Percentiles rank a stretch among this genome's conserved stretches.
Evolutionary conservation across 257 asterid species (phyloP).

Genomic region (Voacanga thouarsii): DNA sequence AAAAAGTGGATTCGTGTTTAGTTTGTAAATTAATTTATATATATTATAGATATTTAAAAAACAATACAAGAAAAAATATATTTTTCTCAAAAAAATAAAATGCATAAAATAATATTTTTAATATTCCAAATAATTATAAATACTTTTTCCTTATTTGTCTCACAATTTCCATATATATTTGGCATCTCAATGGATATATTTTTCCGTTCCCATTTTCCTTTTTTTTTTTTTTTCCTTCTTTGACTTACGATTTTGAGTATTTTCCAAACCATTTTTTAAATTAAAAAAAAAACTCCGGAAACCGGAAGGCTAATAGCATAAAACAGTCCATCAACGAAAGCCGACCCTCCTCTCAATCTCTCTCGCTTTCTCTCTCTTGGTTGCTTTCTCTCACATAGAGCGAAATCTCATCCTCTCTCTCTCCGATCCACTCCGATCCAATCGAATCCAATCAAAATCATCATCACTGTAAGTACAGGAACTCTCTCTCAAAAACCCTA

Average conservation of each 20-base stretch:
- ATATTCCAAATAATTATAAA: neutral
- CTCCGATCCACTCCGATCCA: conserved; percentile 39
- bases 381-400: conserved; percentile 16
- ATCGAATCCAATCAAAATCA: conserved; percentile 38
- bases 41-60: too few species aligned
- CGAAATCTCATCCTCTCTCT: conserved; percentile 34
- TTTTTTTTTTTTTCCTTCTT: neutral
- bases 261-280: too few species aligned
- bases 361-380: conserved; percentile 31
- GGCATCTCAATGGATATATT: neutral
- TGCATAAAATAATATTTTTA: neutral
- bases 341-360: conserved; percentile 28
- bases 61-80: too few species aligned
- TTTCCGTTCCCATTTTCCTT: neutral
- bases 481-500: conserved; percentile 15
- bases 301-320: neutral
- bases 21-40: too few species aligned
- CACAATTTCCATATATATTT: neutral
- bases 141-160: neutral
- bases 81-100: neutral
- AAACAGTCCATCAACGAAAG: conserved; percentile 32
- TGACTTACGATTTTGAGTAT: neutral
- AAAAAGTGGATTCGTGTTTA: too few species aligned
- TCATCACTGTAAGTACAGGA: conserved; percentile 43
- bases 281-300: neutral